Conservation (phyloP, 768 basidiomycete genomes). For the Pleurotus sapidus region DNA sequence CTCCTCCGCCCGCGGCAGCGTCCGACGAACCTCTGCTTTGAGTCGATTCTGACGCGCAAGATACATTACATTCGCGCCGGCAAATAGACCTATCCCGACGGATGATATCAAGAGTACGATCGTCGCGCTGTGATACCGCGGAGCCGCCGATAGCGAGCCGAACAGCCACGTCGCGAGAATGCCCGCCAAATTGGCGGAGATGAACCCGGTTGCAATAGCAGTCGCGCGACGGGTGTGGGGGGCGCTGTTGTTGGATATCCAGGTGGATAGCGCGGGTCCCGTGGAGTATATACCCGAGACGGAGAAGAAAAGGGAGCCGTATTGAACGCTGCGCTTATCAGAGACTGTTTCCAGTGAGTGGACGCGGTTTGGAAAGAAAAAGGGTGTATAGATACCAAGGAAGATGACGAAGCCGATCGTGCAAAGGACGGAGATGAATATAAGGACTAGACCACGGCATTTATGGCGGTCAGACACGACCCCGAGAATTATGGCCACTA, state of each 20-base stretch:
- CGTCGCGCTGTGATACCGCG: slow-evolving; percentile 47
- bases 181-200: slow-evolving; percentile 56
- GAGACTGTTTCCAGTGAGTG: slow-evolving; percentile 24
- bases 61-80: slow-evolving; percentile 35
- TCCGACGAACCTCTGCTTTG: slow-evolving; percentile 36
- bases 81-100: slow-evolving; percentile 31
- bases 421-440: slow-evolving; percentile 39
- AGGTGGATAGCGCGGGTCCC: slow-evolving; percentile 52
- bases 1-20: slow-evolving; percentile 31
- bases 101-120: slow-evolving; percentile 37
- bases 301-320: slow-evolving; percentile 54
- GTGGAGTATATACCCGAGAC: slow-evolving; percentile 48
- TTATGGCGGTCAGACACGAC: slow-evolving; percentile 51
- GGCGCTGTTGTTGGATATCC: slow-evolving; percentile 60
- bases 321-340: slow-evolving; percentile 35
- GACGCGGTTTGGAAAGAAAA: no score
- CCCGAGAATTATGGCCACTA: slow-evolving; percentile 21
- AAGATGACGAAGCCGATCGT: no score
- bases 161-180: slow-evolving; percentile 31
- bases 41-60: slow-evolving; percentile 39
- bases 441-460: slow-evolving; percentile 44
- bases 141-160: slow-evolving; percentile 45
- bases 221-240: slow-evolving; percentile 58
- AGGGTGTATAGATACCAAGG: no score
- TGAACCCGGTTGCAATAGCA: slow-evolving; percentile 52